phyloP scores from a whole-genome alignment of 2,329 filamentous ascomycete genomes.

The Emergomyces orientalis region DNA sequence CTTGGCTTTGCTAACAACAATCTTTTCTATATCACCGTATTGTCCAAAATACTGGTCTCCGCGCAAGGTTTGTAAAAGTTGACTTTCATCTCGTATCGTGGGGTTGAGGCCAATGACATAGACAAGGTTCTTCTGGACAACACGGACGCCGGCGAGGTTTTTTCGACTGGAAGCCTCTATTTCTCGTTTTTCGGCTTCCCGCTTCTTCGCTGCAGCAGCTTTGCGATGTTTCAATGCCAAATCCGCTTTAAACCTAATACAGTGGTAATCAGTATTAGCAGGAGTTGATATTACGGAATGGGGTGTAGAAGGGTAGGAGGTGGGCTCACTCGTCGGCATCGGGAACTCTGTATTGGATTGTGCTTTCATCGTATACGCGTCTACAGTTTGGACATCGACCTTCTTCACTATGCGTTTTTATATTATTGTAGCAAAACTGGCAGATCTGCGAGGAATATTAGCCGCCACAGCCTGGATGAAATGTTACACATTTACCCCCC shows the following conservation, averaged over 20 bases:
- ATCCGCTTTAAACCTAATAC: slow-evolving; percentile 41
- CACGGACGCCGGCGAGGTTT: slow-evolving; percentile 86
- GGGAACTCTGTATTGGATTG: slow-evolving; percentile 92
- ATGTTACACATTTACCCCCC: not conserved
- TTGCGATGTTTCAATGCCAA: slow-evolving; percentile 69
- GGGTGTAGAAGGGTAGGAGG: slow-evolving; percentile 13
- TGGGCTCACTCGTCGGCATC: slow-evolving; percentile 80
- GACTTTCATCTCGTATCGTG: slow-evolving; percentile 79
- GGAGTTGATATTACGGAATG: not conserved
- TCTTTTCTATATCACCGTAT: slow-evolving; percentile 97
- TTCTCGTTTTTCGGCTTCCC: slow-evolving; percentile 92
- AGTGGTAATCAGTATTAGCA: slow-evolving; percentile 5
- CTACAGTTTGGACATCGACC: slow-evolving; percentile 95
- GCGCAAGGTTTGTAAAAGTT: slow-evolving; percentile 74
- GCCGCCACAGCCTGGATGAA: not conserved
- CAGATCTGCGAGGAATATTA: slow-evolving; percentile 58
- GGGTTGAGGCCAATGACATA: slow-evolving; percentile 94
- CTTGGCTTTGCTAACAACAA: slow-evolving; percentile 94
- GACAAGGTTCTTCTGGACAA: slow-evolving; percentile 97
- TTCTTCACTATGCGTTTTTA: slow-evolving; percentile 90
- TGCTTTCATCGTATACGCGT: slow-evolving; percentile 90
- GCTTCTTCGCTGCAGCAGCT: slow-evolving; percentile 79
- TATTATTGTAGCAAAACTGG: slow-evolving; percentile 99
- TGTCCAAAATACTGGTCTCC: slow-evolving; percentile 94
- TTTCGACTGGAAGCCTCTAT: slow-evolving; percentile 93